Evolutionary conservation across 2,329 filamentous ascomycete genomes (phyloP).

Genomic region (Penicillium sp.): DNA sequence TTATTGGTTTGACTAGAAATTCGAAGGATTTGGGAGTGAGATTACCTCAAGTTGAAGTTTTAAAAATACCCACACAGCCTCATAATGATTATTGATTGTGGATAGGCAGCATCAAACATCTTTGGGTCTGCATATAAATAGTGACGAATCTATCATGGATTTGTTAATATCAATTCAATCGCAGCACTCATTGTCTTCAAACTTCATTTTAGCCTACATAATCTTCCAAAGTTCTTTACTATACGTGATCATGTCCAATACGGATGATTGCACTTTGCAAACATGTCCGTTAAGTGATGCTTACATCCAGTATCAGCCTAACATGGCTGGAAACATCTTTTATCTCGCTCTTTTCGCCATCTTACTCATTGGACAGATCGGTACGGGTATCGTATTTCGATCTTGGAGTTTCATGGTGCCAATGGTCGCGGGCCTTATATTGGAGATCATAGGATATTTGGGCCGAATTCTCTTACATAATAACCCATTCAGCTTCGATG

Average conservation of each 20-base stretch:
- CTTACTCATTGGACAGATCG: slow-evolving; percentile 42
- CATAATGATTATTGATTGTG: neutral
- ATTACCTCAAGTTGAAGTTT: neutral
- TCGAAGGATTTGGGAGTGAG: neutral
- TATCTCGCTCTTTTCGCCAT: slow-evolving; percentile 54
- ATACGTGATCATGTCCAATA: neutral
- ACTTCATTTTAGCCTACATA: neutral
- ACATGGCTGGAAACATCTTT: slow-evolving; percentile 52
- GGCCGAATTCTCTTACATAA: slow-evolving; percentile 57
- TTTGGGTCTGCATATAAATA: neutral
- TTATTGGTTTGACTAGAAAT: neutral
- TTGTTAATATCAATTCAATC: neutral
- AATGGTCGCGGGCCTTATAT: slow-evolving; percentile 53
- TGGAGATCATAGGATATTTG: slow-evolving; percentile 60
- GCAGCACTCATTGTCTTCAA: neutral
- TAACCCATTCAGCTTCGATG: slow-evolving; percentile 46
- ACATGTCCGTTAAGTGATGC: slow-evolving; percentile 37
- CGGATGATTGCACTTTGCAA: slow-evolving; percentile 34
- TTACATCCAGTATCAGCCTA: slow-evolving; percentile 56
- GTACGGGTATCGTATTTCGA: slow-evolving; percentile 46
- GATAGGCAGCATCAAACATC: neutral
- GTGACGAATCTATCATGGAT: neutral
- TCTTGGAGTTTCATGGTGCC: slow-evolving; percentile 54
- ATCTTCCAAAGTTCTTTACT: neutral
- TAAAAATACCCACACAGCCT: slow-evolving; percentile 1